Evolutionary conservation across 768 basidiomycete genomes (phyloP).

Genomic region (Macrolepiota fuliginosa): DNA sequence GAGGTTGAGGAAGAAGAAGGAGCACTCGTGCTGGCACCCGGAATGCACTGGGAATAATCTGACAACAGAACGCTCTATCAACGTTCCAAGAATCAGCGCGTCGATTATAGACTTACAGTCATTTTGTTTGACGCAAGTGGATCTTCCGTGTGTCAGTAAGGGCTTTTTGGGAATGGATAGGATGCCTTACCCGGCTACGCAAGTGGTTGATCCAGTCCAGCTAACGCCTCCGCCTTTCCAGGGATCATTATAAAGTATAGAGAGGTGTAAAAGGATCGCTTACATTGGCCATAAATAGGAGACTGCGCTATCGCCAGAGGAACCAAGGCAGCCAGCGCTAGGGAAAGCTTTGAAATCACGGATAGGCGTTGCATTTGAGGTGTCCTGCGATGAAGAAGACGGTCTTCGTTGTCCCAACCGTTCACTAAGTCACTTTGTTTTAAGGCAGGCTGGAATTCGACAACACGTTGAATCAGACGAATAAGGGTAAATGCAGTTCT

Average conservation of each 20-base stretch:
- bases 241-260: not conserved
- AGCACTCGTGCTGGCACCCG: constrained; percentile 16
- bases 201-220: constrained; percentile 42
- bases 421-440: not conserved
- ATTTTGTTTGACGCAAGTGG: constrained; percentile 24
- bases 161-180: not conserved
- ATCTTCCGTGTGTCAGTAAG: not conserved
- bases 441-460: not conserved
- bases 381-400: not conserved
- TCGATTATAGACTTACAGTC: constrained; percentile 23
- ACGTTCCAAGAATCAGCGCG: not conserved
- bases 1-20: not conserved
- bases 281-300: constrained; percentile 24
- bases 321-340: constrained; percentile 11
- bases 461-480: not conserved
- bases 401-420: not conserved
- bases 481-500: not conserved
- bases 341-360: constrained; percentile 10
- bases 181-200: constrained; percentile 34
- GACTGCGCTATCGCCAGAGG: constrained; percentile 20
- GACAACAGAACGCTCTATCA: not conserved
- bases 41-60: constrained; percentile 43
- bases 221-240: constrained; percentile 25
- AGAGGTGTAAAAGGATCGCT: not conserved
- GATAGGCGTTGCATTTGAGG: constrained; percentile 16